Conservation (phyloP, 2,329 filamentous ascomycete species). For the Arthrobotrys conoides region DNA sequence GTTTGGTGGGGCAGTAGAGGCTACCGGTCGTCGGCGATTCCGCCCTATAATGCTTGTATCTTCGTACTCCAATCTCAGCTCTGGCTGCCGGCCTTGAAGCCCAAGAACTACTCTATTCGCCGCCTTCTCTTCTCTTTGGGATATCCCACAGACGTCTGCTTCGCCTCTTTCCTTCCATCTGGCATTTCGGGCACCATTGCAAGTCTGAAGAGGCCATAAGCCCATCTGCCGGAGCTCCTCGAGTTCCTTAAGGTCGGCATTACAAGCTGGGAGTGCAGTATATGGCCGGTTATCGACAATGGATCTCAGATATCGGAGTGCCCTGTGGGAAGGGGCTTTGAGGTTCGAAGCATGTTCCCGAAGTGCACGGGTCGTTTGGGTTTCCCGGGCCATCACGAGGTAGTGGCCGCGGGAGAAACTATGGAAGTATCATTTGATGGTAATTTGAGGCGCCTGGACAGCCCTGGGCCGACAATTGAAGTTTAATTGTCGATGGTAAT, state of each 20-base stretch:
- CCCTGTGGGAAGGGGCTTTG: constrained; percentile 63
- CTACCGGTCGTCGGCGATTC: constrained; percentile 34
- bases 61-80: constrained; percentile 50
- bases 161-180: constrained; percentile 37
- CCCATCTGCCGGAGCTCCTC: constrained; percentile 43
- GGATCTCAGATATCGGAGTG: constrained; percentile 62
- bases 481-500: constrained; percentile 31
- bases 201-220: constrained; percentile 51
- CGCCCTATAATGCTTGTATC: constrained; percentile 54
- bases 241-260: constrained; percentile 47
- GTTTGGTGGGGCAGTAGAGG: constrained; percentile 3
- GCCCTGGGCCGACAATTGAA: constrained; percentile 31
- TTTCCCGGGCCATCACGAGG: constrained; percentile 59
- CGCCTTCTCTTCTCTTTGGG: constrained; percentile 30
- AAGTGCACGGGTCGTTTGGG: constrained; percentile 60
- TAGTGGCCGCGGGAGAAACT: constrained; percentile 20
- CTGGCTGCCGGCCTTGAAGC: constrained; percentile 50
- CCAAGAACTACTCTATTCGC: constrained; percentile 37
- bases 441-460: constrained; percentile 17
- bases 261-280: constrained; percentile 42
- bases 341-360: constrained; percentile 62
- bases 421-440: constrained; percentile 41
- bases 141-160: constrained; percentile 52
- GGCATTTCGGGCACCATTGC: constrained; percentile 47
- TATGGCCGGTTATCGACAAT: constrained; percentile 61